Percentiles rank a stretch among this genome's conserved stretches.
phyloP scores from a whole-genome alignment of 2,329 filamentous ascomycete genomes.

The Trichoderma sp. region DNA sequence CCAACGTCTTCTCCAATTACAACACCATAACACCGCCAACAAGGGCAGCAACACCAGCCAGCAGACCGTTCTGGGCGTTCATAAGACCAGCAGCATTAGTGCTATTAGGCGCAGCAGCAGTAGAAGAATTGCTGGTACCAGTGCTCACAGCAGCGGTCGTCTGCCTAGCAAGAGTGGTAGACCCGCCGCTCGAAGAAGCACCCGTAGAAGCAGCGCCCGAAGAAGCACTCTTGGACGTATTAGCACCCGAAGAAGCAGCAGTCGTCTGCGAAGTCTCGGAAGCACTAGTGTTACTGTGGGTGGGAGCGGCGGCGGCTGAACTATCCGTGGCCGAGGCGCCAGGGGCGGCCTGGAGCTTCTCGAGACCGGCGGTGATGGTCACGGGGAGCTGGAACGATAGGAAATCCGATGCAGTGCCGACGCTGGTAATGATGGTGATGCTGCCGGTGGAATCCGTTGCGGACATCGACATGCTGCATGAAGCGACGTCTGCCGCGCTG shows the following conservation, averaged over 20 bases:
- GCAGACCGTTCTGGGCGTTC: constrained; percentile 35
- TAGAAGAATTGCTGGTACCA: constrained; percentile 20
- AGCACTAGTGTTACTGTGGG: constrained; percentile 15
- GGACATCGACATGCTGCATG: constrained; percentile 25
- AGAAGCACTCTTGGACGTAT: no score
- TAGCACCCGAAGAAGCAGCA: neutral
- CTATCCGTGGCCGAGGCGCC: constrained; percentile 13
- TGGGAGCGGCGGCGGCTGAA: constrained; percentile 21
- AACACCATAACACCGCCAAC: constrained; percentile 37
- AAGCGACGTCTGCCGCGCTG: constrained; percentile 25
- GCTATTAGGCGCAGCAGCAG: constrained; percentile 21
- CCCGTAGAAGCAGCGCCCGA: neutral
- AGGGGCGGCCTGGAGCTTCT: constrained; percentile 32
- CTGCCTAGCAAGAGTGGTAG: constrained; percentile 12
- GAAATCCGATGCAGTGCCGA: constrained; percentile 19
- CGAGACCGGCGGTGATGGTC: constrained; percentile 39
- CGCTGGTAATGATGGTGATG: neutral
- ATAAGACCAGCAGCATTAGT: constrained; percentile 34
- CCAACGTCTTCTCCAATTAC: constrained; percentile 23
- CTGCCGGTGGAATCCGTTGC: neutral
- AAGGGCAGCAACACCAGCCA: constrained; percentile 37
- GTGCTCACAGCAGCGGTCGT: neutral
- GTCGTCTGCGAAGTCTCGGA: constrained; percentile 14
- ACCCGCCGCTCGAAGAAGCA: constrained; percentile 16
- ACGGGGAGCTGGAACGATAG: constrained; percentile 32